phyloP scores from a whole-genome alignment of 2,329 filamentous ascomycete genomes.

The Madurella mycetomatis region DNA sequence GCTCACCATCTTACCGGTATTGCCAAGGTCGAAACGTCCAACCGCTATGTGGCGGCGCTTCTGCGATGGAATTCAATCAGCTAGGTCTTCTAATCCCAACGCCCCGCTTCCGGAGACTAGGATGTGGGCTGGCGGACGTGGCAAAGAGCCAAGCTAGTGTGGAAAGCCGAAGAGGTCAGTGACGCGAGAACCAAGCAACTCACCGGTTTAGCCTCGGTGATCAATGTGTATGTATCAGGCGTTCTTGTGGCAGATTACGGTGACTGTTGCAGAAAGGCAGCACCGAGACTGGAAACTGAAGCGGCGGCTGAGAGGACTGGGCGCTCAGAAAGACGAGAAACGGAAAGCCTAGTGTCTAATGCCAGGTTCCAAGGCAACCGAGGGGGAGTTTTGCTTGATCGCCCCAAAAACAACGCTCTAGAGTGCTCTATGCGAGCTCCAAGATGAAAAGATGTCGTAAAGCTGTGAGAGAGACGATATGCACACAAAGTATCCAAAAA shows the following conservation, averaged over 20 bases:
- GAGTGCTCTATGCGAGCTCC: slow-evolving; percentile 5
- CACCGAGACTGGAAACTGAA: not conserved
- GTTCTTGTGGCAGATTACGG: too few species aligned
- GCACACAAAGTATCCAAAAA: slow-evolving; percentile 25
- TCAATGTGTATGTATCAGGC: not conserved
- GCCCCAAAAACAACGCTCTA: slow-evolving; percentile 20
- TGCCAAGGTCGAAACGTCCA: not conserved
- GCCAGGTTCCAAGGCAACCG: not conserved
- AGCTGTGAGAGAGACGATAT: slow-evolving; percentile 22
- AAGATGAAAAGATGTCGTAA: slow-evolving; percentile 22
- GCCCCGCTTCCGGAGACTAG: too few species aligned
- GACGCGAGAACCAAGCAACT: not conserved
- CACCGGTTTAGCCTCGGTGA: not conserved
- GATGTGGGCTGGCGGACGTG: too few species aligned
- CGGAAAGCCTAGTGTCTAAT: not conserved
- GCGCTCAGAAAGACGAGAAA: not conserved
- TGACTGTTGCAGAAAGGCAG: not conserved
- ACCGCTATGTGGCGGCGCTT: not conserved
- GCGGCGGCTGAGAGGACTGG: not conserved
- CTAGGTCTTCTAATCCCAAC: not conserved
- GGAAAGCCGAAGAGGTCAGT: not conserved
- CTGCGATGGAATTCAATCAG: slow-evolving; percentile 1
- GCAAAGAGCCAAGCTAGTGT: not conserved
- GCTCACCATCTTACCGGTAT: slow-evolving; percentile 8
- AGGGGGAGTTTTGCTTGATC: not conserved